Conservation (phyloP, 2,329 filamentous ascomycete species). For the Elsinoe batatas region DNA sequence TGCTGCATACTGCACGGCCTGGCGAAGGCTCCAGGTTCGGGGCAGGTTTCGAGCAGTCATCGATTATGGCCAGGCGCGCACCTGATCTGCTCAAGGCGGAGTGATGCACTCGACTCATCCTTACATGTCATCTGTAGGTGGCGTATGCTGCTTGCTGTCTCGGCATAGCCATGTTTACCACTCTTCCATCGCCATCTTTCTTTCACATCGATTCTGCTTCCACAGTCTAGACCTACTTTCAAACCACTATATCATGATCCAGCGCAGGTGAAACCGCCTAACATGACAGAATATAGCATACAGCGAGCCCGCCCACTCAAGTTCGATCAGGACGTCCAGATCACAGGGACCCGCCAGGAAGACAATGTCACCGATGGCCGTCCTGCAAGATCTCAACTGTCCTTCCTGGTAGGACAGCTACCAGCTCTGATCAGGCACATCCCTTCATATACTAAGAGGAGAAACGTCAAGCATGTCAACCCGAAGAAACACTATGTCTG, state of each 20-base stretch:
- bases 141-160: background rate
- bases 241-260: background rate
- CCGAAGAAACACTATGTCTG: slow-evolving; percentile 64
- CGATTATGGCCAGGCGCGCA: background rate
- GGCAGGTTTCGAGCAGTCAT: background rate
- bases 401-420: slow-evolving; percentile 7
- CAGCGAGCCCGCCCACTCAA: background rate
- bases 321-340: background rate
- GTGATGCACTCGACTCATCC: background rate
- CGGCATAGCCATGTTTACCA: background rate
- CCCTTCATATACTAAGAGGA: slow-evolving; percentile 8
- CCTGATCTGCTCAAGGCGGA: background rate
- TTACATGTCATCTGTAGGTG: background rate
- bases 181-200: background rate
- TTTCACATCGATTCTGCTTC: background rate
- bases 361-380: background rate
- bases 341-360: background rate
- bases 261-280: background rate
- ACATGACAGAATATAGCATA: background rate
- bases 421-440: slow-evolving; percentile 6
- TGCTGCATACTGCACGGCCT: background rate
- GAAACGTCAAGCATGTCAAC: slow-evolving; percentile 36
- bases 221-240: background rate
- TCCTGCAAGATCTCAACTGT: background rate
- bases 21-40: background rate